phyloP scores from a whole-genome alignment of 1,139 yeast genomes.

The Yamadazyma pseudoaaseri region DNA sequence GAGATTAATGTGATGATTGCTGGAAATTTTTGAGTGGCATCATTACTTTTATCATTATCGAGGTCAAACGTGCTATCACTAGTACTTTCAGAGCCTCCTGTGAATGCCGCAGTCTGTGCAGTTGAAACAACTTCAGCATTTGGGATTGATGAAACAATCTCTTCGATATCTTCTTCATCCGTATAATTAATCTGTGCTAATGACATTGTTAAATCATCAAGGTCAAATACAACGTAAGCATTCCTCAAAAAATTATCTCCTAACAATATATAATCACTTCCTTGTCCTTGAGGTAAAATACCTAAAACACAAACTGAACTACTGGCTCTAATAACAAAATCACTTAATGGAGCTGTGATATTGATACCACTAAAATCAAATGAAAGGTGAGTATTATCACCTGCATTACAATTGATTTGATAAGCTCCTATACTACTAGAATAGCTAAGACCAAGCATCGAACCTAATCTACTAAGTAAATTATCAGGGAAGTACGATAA shows the following conservation, averaged over 20 bases:
- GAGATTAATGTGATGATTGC: neutral
- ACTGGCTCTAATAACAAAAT: conserved; percentile 21
- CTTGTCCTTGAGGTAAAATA: conserved; percentile 22
- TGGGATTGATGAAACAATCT: conserved; percentile 17
- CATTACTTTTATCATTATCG: neutral
- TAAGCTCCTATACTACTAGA: conserved; percentile 22
- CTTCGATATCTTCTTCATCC: conserved; percentile 41
- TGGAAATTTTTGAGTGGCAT: neutral
- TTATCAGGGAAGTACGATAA: conserved; percentile 32
- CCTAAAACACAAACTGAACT: conserved; percentile 28
- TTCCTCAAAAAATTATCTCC: conserved; percentile 77
- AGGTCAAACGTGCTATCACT: neutral
- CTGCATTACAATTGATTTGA: conserved; percentile 21
- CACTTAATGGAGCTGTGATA: conserved; percentile 36
- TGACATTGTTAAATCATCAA: conserved; percentile 62
- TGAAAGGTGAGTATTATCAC: conserved; percentile 18
- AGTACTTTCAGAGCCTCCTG: conserved; percentile 15
- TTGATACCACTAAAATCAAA: conserved; percentile 37
- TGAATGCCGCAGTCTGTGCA: conserved; percentile 14
- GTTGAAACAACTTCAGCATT: conserved; percentile 11
- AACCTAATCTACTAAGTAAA: conserved; percentile 27
- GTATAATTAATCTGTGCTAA: conserved; percentile 60
- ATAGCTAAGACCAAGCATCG: conserved; percentile 26
- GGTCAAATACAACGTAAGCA: conserved; percentile 77
- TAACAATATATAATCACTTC: conserved; percentile 28